Percentiles rank a stretch among this genome's conserved stretches.
phyloP scores from a whole-genome alignment of 2,329 filamentous ascomycete species.

The Huntiella bhutanensis region DNA sequence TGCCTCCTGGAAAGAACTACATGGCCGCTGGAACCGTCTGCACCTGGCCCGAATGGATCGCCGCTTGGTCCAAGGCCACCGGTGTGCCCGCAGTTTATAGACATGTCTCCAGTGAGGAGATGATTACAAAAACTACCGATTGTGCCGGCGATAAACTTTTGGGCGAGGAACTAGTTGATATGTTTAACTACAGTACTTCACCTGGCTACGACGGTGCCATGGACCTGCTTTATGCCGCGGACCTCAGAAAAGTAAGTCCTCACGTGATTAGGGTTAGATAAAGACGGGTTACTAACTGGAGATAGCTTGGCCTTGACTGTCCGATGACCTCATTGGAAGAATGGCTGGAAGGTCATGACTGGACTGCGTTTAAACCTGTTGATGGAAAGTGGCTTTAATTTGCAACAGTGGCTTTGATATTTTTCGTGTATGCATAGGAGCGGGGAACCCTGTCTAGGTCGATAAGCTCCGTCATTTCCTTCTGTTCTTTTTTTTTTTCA shows the following conservation, averaged over 20 bases:
- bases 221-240: slow-evolving; percentile 23
- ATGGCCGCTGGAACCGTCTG: slow-evolving; percentile 28
- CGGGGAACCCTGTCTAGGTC: neutral
- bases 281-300: slow-evolving; percentile 1
- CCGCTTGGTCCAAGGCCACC: slow-evolving; percentile 22
- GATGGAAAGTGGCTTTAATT: neutral
- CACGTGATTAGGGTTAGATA: neutral
- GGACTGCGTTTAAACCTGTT: slow-evolving; percentile 14
- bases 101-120: slow-evolving; percentile 22
- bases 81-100: slow-evolving; percentile 20
- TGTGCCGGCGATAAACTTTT: slow-evolving; percentile 13
- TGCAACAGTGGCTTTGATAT: neutral
- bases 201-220: slow-evolving; percentile 31
- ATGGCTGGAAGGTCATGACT: slow-evolving; percentile 21
- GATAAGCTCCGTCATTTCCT: neutral
- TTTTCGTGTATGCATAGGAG: neutral
- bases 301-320: slow-evolving; percentile 25
- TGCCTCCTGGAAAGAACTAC: slow-evolving; percentile 29
- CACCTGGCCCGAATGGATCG: slow-evolving; percentile 27
- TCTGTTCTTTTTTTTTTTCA: neutral
- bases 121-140: slow-evolving; percentile 16
- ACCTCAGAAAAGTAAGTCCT: slow-evolving; percentile 24
- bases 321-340: slow-evolving; percentile 23
- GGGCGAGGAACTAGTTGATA: slow-evolving; percentile 25
- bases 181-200: slow-evolving; percentile 28